These are phyloP conservation scores for Coemansia sp. DNA, from an alignment of 192 early-diverging fungal genomes.

Conservation along the genomic window DNA sequence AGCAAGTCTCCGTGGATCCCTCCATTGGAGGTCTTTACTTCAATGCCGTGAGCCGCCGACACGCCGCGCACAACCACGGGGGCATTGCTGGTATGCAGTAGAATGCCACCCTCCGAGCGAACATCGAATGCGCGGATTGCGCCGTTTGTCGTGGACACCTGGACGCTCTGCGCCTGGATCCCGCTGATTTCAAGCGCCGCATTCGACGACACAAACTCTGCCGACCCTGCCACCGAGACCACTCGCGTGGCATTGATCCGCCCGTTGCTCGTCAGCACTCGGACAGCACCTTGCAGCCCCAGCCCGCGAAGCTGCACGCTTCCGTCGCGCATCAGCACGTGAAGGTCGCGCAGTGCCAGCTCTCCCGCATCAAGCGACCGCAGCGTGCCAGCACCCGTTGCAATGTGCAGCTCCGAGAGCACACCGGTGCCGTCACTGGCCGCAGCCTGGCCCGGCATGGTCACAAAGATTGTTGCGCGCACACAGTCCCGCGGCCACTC, in stretches of 20 bases:
- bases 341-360: slow-evolving; percentile 3
- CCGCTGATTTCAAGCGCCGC: slow-evolving; percentile 3
- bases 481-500: slow-evolving; percentile 31
- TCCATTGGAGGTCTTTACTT: slow-evolving; percentile 10
- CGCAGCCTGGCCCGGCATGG: background rate
- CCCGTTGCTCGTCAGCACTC: slow-evolving; percentile 13
- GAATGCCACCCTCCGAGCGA: background rate
- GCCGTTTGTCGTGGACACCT: slow-evolving; percentile 14
- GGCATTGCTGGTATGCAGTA: slow-evolving; percentile 8
- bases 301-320: slow-evolving; percentile 13
- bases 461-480: slow-evolving; percentile 17
- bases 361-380: slow-evolving; percentile 7
- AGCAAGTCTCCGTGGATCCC: slow-evolving; percentile 8
- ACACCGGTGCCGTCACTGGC: background rate
- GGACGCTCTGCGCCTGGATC: background rate
- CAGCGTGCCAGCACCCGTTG: slow-evolving; percentile 10
- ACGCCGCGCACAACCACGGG: background rate
- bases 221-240: background rate
- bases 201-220: slow-evolving; percentile 5
- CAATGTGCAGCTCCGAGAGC: background rate
- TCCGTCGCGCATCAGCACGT: slow-evolving; percentile 9
- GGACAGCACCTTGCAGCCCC: slow-evolving; percentile 1
- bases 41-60: background rate
- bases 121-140: slow-evolving; percentile 5
- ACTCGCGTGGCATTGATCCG: slow-evolving; percentile 12